Conservation (phyloP, 208 protist genomes). For the Leishmania aethiopica region DNA sequence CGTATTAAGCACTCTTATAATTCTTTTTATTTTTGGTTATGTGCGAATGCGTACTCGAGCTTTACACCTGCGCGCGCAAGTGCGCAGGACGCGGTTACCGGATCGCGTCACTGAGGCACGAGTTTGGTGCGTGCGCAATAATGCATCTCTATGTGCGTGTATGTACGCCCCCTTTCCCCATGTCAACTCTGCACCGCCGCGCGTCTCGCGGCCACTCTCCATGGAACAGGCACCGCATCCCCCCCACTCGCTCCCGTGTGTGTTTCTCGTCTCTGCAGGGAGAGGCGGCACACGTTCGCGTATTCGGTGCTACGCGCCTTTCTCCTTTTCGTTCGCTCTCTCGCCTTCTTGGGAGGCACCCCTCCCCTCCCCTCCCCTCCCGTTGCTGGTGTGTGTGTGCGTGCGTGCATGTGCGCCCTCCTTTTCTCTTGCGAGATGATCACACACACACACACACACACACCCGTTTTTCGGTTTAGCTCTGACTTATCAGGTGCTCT, state of each 20-base stretch:
- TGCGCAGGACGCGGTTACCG: not conserved
- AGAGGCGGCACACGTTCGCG: not conserved
- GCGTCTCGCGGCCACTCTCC: not conserved
- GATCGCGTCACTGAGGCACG: not conserved
- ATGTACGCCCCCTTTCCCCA: constrained; percentile 5
- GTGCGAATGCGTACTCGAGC: too few species aligned
- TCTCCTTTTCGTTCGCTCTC: not conserved
- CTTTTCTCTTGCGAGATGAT: not conserved
- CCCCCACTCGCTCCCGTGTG: not conserved
- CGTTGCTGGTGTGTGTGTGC: not conserved
- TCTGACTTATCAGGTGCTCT: not conserved
- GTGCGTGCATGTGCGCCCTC: not conserved
- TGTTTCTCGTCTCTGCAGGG: not conserved
- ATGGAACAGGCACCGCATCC: too few species aligned
- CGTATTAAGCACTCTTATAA: not conserved
- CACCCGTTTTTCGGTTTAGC: not conserved
- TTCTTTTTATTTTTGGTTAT: not conserved
- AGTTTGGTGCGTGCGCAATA: not conserved
- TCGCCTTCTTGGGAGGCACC: not conserved
- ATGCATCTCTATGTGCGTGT: not conserved
- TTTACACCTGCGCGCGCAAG: not conserved
- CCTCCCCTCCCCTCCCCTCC: not conserved
- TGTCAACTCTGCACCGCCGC: not conserved
- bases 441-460: not conserved
- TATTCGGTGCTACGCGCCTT: not conserved